Percentiles rank a stretch among this genome's conserved stretches.
Evolutionary conservation across 2,329 filamentous ascomycete species (phyloP).

Genomic region (Gremmenia infestans): DNA sequence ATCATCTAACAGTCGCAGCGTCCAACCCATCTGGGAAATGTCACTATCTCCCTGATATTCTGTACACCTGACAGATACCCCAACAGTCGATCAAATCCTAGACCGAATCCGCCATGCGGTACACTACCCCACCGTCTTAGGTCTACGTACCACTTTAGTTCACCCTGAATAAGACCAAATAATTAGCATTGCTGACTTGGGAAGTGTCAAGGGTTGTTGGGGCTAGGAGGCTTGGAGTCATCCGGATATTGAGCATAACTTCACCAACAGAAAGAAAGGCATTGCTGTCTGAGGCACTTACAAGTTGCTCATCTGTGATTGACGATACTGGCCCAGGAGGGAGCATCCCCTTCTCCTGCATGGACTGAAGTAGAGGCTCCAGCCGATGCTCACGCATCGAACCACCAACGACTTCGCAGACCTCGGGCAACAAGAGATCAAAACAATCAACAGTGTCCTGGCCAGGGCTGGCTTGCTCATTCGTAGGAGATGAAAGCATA

Average conservation of each 20-base stretch:
- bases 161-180: conserved; percentile 24
- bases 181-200: neutral
- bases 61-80: conserved; percentile 60
- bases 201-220: no score
- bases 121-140: conserved; percentile 65
- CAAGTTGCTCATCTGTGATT: conserved; percentile 31
- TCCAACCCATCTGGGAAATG: conserved; percentile 56
- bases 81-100: conserved; percentile 66
- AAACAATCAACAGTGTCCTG: conserved; percentile 61
- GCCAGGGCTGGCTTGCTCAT: neutral
- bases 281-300: neutral
- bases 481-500: conserved; percentile 54
- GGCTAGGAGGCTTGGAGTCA: neutral
- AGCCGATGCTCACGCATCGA: conserved; percentile 66
- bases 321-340: conserved; percentile 14
- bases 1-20: conserved; percentile 34
- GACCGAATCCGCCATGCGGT: conserved; percentile 67
- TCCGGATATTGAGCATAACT: neutral
- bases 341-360: conserved; percentile 53
- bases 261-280: neutral
- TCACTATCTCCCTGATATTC: conserved; percentile 64
- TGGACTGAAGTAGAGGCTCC: conserved; percentile 50
- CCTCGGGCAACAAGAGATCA: conserved; percentile 64
- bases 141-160: conserved; percentile 65
- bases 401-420: conserved; percentile 65